A percentile compares a stretch with the other conserved stretches of the same genome.
Conservation (phyloP, 208 protist genomes). For the Naegleria lovaniensis region DNA sequence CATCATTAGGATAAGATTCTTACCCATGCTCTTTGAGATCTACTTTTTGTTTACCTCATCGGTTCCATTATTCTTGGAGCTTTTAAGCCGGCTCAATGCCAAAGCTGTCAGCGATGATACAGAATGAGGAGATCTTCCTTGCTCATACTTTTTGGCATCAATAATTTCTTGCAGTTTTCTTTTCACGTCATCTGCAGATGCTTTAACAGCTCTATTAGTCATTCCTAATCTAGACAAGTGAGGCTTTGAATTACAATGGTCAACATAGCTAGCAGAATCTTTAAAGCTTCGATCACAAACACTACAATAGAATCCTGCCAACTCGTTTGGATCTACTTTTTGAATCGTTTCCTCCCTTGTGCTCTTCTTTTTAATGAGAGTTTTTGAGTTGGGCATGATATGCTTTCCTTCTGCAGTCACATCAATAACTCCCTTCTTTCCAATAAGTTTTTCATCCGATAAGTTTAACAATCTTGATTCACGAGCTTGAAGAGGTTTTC, state of each 20-base stretch:
- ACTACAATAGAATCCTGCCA: slow-evolving; percentile 6
- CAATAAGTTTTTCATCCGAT: neutral
- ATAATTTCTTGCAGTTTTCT: neutral
- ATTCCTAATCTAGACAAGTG: neutral
- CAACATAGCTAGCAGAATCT: neutral
- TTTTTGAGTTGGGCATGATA: neutral
- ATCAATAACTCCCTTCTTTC: neutral
- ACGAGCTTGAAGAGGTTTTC: slow-evolving; percentile 13
- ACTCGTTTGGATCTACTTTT: neutral
- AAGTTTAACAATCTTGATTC: neutral
- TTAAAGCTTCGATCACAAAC: neutral
- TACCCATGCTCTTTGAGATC: neutral
- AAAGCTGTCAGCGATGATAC: neutral
- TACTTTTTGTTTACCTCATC: neutral
- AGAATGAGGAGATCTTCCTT: neutral
- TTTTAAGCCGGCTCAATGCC: neutral
- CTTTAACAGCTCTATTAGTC: neutral
- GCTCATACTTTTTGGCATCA: neutral
- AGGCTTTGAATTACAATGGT: neutral
- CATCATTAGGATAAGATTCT: too few relatives aligned
- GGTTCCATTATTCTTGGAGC: neutral
- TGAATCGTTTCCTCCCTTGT: neutral
- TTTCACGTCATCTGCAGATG: neutral
- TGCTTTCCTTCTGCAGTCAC: neutral
- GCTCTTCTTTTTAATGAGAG: neutral